Evolutionary conservation across 2,329 filamentous ascomycete species (phyloP).

Genomic region (Arthrobotrys musiformis): DNA sequence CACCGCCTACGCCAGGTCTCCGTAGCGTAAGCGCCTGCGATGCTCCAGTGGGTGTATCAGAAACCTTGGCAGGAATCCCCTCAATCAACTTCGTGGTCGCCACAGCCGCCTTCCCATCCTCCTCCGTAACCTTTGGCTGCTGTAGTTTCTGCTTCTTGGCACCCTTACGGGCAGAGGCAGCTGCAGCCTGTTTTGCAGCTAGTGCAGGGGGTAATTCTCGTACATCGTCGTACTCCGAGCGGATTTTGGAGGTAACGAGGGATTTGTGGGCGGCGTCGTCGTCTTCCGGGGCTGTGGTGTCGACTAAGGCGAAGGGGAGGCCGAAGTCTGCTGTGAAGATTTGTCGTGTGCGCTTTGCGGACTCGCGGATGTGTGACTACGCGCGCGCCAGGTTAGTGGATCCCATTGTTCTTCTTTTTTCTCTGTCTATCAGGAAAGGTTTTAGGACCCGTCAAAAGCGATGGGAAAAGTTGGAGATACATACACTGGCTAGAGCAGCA

Average conservation of each 20-base stretch:
- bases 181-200: slow-evolving; percentile 79
- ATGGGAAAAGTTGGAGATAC: not conserved
- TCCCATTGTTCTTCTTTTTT: not conserved
- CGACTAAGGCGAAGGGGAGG: slow-evolving; percentile 59
- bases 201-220: slow-evolving; percentile 80
- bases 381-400: slow-evolving; percentile 49
- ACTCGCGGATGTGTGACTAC: slow-evolving; percentile 62
- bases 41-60: slow-evolving; percentile 62
- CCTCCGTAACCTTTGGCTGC: slow-evolving; percentile 59
- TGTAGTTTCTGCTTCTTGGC: slow-evolving; percentile 64
- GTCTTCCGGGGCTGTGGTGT: slow-evolving; percentile 34
- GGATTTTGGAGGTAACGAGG: slow-evolving; percentile 70
- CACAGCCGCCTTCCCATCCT: slow-evolving; percentile 65
- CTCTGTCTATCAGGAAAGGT: not conserved
- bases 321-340: slow-evolving; percentile 69
- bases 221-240: slow-evolving; percentile 80
- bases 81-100: slow-evolving; percentile 76
- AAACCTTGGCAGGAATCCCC: slow-evolving; percentile 67
- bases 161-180: slow-evolving; percentile 65
- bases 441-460: not conserved
- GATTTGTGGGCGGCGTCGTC: slow-evolving; percentile 63
- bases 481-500: slow-evolving; percentile 33
- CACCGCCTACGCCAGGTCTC: slow-evolving; percentile 63
- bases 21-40: slow-evolving; percentile 71
- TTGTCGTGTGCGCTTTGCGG: slow-evolving; percentile 68